Conservation (phyloP, 2,329 filamentous ascomycete species). For the Raffaelea ambrosiae region DNA sequence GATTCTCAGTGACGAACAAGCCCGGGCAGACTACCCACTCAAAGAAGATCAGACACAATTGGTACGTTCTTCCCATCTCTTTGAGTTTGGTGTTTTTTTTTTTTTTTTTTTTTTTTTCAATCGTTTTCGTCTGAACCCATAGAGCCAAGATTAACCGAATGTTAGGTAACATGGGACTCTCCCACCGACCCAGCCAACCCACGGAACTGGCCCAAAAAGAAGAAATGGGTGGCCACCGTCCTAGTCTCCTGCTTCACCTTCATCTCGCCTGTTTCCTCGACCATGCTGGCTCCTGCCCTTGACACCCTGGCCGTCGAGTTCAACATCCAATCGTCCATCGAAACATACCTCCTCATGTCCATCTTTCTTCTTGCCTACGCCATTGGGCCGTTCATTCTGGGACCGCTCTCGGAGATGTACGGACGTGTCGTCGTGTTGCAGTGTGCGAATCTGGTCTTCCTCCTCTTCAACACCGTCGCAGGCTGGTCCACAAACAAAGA, state of each 20-base stretch:
- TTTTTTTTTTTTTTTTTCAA: too few species aligned
- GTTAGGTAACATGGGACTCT: constrained; percentile 36
- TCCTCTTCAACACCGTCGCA: constrained; percentile 51
- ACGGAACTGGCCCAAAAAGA: constrained; percentile 44
- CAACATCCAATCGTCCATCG: constrained; percentile 34
- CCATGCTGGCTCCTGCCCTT: constrained; percentile 45
- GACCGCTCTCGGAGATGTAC: constrained; percentile 43
- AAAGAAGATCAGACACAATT: too few species aligned
- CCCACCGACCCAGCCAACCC: constrained; percentile 41
- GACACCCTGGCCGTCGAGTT: constrained; percentile 43
- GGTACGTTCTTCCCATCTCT: too few species aligned
- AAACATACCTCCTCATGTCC: constrained; percentile 41
- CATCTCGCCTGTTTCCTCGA: constrained; percentile 50
- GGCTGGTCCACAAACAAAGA: constrained; percentile 40
- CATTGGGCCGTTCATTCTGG: constrained; percentile 43
- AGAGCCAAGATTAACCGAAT: too few species aligned
- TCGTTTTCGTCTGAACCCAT: too few species aligned
- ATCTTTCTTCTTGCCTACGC: constrained; percentile 51
- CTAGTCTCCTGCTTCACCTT: constrained; percentile 50
- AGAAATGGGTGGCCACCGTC: constrained; percentile 49
- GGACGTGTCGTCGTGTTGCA: constrained; percentile 38
- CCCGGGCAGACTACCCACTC: too few species aligned
- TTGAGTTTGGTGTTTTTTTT: too few species aligned
- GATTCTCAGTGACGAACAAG: too few species aligned
- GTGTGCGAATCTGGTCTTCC: constrained; percentile 31